A percentile compares a stretch with the other conserved stretches of the same genome.
Evolutionary conservation across 768 basidiomycete genomes (phyloP).

Genomic region (Suillus subaureus): DNA sequence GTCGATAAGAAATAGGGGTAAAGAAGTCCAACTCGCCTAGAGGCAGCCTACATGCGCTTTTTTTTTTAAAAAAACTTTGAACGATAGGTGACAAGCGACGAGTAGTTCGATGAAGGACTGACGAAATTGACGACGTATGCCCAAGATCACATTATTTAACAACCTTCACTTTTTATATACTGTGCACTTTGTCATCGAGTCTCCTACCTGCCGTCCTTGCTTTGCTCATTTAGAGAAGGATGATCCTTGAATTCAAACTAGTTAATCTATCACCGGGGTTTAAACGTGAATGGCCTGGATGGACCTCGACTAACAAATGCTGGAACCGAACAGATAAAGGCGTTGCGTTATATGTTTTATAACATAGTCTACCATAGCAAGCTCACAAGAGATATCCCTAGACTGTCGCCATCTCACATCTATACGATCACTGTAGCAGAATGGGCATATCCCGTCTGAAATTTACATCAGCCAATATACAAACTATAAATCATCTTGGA

Average conservation of each 20-base stretch:
- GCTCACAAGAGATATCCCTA: not conserved
- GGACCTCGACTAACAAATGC: too few species aligned
- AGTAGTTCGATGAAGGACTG: too few species aligned
- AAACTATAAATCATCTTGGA: not conserved
- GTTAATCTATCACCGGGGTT: not conserved
- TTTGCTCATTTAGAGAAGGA: too few species aligned
- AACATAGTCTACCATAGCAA: not conserved
- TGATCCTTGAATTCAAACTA: not conserved
- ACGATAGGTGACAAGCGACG: not conserved
- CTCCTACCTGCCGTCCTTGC: too few species aligned
- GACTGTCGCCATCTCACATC: not conserved
- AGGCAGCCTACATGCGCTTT: not conserved
- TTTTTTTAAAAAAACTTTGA: not conserved
- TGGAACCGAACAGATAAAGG: too few species aligned
- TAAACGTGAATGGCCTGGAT: too few species aligned
- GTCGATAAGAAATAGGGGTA: not conserved
- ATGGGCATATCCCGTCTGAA: not conserved
- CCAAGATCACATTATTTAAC: too few species aligned
- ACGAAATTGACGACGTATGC: too few species aligned
- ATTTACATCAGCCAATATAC: not conserved
- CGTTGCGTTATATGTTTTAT: not conserved
- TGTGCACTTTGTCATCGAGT: too few species aligned
- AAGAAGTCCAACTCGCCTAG: not conserved
- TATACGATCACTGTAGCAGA: not conserved
- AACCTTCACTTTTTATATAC: too few species aligned